Percentiles rank a stretch among this genome's conserved stretches.
Evolutionary conservation across 805 yeast species (phyloP).

Genomic region (Saccharomyces eubayanus): DNA sequence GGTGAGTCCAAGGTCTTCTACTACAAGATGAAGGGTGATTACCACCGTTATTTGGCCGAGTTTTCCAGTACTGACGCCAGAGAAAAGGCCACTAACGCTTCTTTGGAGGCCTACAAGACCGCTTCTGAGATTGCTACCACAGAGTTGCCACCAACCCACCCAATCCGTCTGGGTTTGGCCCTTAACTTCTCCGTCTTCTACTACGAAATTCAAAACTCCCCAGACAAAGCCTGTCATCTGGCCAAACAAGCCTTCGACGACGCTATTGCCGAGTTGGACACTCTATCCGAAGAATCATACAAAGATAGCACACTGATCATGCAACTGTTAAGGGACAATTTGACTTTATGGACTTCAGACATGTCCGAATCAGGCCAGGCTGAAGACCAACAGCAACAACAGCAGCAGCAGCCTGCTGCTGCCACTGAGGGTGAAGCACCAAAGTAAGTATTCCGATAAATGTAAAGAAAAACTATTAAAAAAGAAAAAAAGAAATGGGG

Average conservation of each 20-base stretch:
- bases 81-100: constrained; percentile 83
- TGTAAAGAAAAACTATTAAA: background rate
- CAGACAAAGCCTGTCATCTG: constrained; percentile 97
- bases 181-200: constrained; percentile 96
- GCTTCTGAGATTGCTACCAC: constrained; percentile 97
- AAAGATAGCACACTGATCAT: constrained; percentile 96
- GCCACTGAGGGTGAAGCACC: constrained; percentile 24
- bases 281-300: constrained; percentile 95
- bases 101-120: constrained; percentile 88
- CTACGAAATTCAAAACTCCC: constrained; percentile 95
- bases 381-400: constrained; percentile 34
- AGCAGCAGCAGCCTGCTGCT: constrained; percentile 14
- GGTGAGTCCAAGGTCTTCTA: constrained; percentile 98
- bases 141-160: constrained; percentile 96
- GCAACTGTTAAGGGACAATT: constrained; percentile 97
- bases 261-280: constrained; percentile 97
- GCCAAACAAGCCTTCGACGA: constrained; percentile 99
- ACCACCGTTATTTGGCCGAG: constrained; percentile 98
- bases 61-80: constrained; percentile 87
- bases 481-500: background rate
- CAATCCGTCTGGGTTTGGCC: constrained; percentile 95
- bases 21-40: constrained; percentile 99
- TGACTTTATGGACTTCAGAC: constrained; percentile 95
- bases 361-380: constrained; percentile 75
- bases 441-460: constrained; percentile 12